Evolutionary conservation across 1,284 basidiomycete genomes (phyloP).

Genomic region (Melanopsichium pennsylvanicum): DNA sequence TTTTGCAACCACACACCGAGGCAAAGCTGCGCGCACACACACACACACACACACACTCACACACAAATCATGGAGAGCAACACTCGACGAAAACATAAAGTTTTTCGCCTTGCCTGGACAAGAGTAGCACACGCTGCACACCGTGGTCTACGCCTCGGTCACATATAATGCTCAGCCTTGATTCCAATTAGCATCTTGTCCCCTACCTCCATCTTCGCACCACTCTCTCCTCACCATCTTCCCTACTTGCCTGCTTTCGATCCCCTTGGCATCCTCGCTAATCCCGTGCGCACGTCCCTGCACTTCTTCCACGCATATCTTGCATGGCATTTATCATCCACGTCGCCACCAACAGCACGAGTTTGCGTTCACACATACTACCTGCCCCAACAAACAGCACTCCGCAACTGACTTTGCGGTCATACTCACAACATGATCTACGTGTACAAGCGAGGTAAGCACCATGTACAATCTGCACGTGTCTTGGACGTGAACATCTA

Average conservation of each 20-base stretch:
- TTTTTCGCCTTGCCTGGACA: conserved; percentile 11
- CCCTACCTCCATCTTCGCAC: conserved; percentile 41
- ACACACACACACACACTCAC: too few species aligned
- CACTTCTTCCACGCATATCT: not conserved
- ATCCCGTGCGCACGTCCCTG: conserved; percentile 18
- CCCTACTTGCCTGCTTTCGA: not conserved
- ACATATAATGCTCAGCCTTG: conserved; percentile 36
- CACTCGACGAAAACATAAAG: conserved; percentile 19
- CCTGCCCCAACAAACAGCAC: conserved; percentile 4
- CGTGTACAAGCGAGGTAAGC: conserved; percentile 65
- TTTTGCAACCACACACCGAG: too few species aligned
- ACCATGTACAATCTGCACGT: not conserved
- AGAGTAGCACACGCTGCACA: not conserved
- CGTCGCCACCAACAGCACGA: conserved; percentile 9
- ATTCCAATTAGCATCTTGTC: conserved; percentile 4
- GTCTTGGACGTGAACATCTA: not conserved
- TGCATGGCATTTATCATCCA: conserved; percentile 4
- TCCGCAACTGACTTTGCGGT: conserved; percentile 8
- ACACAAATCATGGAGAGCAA: conserved; percentile 15
- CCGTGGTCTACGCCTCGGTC: too few species aligned
- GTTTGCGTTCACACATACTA: conserved; percentile 14
- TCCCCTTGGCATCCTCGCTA: conserved; percentile 1
- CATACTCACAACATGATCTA: conserved; percentile 53
- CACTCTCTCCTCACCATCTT: conserved; percentile 10
- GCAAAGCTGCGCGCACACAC: not conserved